These are phyloP conservation scores for Candida rishiriensis DNA, from an alignment of 805 yeast species.

Conservation along the genomic window DNA sequence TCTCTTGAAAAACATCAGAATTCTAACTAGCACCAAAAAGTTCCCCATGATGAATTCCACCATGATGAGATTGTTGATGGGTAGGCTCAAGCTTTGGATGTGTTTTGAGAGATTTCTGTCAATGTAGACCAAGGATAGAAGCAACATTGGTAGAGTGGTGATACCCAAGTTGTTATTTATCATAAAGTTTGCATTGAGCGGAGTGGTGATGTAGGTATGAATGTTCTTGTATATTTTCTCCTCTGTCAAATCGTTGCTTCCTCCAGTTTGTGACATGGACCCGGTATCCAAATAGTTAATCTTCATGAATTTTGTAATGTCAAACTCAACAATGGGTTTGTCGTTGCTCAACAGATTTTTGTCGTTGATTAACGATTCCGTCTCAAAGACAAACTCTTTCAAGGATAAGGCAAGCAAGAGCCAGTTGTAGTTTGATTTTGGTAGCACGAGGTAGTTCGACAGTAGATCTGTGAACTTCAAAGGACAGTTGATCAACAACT, in stretches of 20 bases:
- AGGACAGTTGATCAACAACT: constrained; percentile 47
- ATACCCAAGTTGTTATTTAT: constrained; percentile 51
- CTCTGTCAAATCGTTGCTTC: constrained; percentile 7
- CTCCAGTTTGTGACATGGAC: not conserved
- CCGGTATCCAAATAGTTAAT: constrained; percentile 14
- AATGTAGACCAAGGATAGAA: constrained; percentile 28
- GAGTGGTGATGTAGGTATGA: constrained; percentile 16
- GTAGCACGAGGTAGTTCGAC: constrained; percentile 42
- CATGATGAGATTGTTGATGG: constrained; percentile 30
- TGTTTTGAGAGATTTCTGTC: constrained; percentile 26
- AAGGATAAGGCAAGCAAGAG: constrained; percentile 40
- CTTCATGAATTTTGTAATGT: constrained; percentile 12
- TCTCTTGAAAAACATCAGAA: constrained; percentile 32
- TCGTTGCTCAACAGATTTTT: constrained; percentile 18
- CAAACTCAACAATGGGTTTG: constrained; percentile 25
- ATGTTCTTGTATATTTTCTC: constrained; percentile 20
- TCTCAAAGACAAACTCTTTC: constrained; percentile 36
- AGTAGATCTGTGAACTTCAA: constrained; percentile 44
- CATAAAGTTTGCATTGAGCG: constrained; percentile 22
- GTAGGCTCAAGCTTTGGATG: constrained; percentile 28
- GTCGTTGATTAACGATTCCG: constrained; percentile 20
- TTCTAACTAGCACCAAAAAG: constrained; percentile 40
- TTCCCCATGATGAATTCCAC: constrained; percentile 41
- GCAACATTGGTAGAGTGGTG: constrained; percentile 44
- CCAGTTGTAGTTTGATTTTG: constrained; percentile 39